Base-by-base conservation (phyloP, 257 asterid species). In the Ocimum tenuiflorum region DNA sequence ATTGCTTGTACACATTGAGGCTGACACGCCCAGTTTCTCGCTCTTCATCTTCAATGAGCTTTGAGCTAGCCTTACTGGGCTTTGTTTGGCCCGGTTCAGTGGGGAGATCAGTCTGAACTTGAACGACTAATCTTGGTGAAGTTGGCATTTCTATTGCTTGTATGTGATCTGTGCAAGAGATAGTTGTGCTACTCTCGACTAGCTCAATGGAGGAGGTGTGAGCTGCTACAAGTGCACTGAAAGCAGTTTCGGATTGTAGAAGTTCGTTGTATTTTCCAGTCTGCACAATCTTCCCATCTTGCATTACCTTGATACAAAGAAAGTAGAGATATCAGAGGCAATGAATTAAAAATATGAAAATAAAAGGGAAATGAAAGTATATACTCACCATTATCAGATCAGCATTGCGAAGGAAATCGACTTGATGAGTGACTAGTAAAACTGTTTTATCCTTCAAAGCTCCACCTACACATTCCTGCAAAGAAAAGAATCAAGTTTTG, bases 381-480 rank as follows among this genome's bases (percentile, higher is more conserved):
- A 61, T 19, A 52, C 71, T 47, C 76, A 87, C 97, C 80, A 87
- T 0, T 10, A 89, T 82, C 14, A 69, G 82, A 80, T 89, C 91
- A 24, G 81, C 95, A 70, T 85, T 85, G 60, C 80, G 83, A 42
- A 89, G 78, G 77, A 89, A 89, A 67, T 87, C 94, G 17, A 87
- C 83, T 72, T 89, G 95, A 73, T 89, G 91, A 3, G 97, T 87
- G 41, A 85, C 94, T 10, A 83, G 94, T 66, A 89, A 50, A 54
- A 80, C 72, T 2, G 94, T 85, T 70, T 89, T 87, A 18, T 67
- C 80, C 74, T 74, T 80, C 70, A 89, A 72, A 47, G 71, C 78
- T 57, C 94, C 91, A 47, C 86, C 63, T 22, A 87, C 61, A 56
- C 91, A 87, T 78, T 83, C 95, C 96, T 89, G 78, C 74, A 70